Conservation (phyloP, 1,139 yeast species). For the Hanseniaspora sp. region DNA sequence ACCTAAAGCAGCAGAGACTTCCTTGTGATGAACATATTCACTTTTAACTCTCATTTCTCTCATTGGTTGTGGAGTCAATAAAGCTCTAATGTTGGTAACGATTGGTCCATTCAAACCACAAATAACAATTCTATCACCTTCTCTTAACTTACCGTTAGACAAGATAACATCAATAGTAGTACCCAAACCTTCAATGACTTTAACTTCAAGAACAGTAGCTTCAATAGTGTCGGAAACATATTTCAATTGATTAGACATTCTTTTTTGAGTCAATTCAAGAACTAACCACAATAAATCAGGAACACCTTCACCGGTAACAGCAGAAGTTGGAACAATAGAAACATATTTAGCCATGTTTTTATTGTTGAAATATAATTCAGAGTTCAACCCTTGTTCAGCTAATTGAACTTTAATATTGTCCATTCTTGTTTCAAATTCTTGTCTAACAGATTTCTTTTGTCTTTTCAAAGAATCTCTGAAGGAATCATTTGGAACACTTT, state of each 20-base stretch:
- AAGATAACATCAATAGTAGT: conserved; percentile 95
- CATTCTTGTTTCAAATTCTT: conserved; percentile 81
- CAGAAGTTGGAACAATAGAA: conserved; percentile 95
- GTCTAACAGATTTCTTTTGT: conserved; percentile 75
- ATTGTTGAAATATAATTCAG: conserved; percentile 91
- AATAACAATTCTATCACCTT: conserved; percentile 88
- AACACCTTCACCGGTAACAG: conserved; percentile 98
- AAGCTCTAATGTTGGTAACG: conserved; percentile 91
- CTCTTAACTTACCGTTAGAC: conserved; percentile 86
- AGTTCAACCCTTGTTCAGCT: conserved; percentile 96
- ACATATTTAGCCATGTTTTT: conserved; percentile 86
- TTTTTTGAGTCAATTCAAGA: conserved; percentile 89
- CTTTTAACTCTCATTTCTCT: conserved; percentile 93
- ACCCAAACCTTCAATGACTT: conserved; percentile 97
- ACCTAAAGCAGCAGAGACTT: conserved; percentile 97
- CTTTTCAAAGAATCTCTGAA: conserved; percentile 85
- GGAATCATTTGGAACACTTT: conserved; percentile 76
- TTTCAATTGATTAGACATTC: conserved; percentile 98
- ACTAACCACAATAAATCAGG: conserved; percentile 96
- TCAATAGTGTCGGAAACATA: conserved; percentile 76
- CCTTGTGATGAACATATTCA: conserved; percentile 88
- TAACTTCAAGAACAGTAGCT: conserved; percentile 95
- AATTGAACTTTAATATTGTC: conserved; percentile 80
- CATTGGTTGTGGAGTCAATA: conserved; percentile 93
- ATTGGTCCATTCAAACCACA: conserved; percentile 99